phyloP scores from a whole-genome alignment of 2,329 filamentous ascomycete species.

The Apiospora pterosperma region DNA sequence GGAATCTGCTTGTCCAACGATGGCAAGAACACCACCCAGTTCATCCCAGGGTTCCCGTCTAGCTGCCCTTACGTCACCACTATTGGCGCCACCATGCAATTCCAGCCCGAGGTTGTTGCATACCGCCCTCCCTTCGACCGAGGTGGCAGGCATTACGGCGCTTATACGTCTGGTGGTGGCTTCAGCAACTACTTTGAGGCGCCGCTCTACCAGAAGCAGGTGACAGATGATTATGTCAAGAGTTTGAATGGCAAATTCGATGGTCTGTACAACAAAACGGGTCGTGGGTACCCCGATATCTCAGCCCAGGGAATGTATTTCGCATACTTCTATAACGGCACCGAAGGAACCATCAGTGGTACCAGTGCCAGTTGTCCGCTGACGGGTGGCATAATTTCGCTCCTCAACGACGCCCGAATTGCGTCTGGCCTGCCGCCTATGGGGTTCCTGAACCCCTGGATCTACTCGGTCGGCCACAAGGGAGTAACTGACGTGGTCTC shows the following conservation, averaged over 20 bases:
- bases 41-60: slow-evolving; percentile 48
- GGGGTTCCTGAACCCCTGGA: slow-evolving; percentile 61
- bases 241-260: slow-evolving; percentile 32
- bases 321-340: slow-evolving; percentile 24
- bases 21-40: slow-evolving; percentile 43
- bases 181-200: slow-evolving; percentile 43
- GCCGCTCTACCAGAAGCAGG: slow-evolving; percentile 42
- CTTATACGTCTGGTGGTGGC: slow-evolving; percentile 35
- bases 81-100: slow-evolving; percentile 20
- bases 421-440: slow-evolving; percentile 47
- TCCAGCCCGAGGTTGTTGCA: slow-evolving; percentile 38
- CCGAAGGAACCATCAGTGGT: slow-evolving; percentile 31
- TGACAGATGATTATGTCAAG: slow-evolving; percentile 41
- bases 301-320: slow-evolving; percentile 46
- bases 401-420: slow-evolving; percentile 62
- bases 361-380: slow-evolving; percentile 58
- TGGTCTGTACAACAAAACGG: slow-evolving; percentile 40
- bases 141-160: slow-evolving; percentile 28
- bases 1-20: slow-evolving; percentile 48
- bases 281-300: slow-evolving; percentile 60
- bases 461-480: slow-evolving; percentile 37
- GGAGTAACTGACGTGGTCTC: slow-evolving; percentile 33
- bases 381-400: slow-evolving; percentile 58
- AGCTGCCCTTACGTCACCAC: slow-evolving; percentile 36
- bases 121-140: slow-evolving; percentile 22